These are phyloP conservation scores for Diaporthe citriasiana DNA, from an alignment of 2,329 filamentous ascomycete genomes.

Conservation along the genomic window DNA sequence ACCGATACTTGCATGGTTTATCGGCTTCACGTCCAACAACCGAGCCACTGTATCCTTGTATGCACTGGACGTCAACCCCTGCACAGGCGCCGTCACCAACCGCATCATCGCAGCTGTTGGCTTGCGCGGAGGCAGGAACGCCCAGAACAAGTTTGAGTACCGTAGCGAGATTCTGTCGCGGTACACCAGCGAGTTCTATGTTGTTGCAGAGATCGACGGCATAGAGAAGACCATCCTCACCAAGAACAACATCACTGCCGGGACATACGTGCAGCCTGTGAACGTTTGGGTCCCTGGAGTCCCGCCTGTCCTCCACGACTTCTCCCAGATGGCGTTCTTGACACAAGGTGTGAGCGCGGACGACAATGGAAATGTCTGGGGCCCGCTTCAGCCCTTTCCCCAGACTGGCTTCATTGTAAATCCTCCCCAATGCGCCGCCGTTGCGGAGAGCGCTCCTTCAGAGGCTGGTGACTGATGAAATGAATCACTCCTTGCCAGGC, in stretches of 20 bases:
- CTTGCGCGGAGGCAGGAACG: slow-evolving; percentile 50
- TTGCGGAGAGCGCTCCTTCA: background rate
- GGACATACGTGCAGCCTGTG: slow-evolving; percentile 54
- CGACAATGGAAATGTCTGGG: slow-evolving; percentile 53
- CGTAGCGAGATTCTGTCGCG: slow-evolving; percentile 51
- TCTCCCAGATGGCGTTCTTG: slow-evolving; percentile 54
- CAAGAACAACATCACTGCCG: slow-evolving; percentile 53
- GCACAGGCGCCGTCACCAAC: slow-evolving; percentile 53
- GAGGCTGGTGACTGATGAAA: background rate
- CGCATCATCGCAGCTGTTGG: slow-evolving; percentile 53
- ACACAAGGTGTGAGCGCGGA: slow-evolving; percentile 54
- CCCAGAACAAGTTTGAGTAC: slow-evolving; percentile 55
- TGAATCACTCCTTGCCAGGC: accelerated
- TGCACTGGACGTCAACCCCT: slow-evolving; percentile 55
- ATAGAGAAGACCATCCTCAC: slow-evolving; percentile 50
- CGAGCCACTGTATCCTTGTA: slow-evolving; percentile 51
- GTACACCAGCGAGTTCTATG: slow-evolving; percentile 55
- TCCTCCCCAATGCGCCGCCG: slow-evolving; percentile 42
- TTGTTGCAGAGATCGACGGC: slow-evolving; percentile 52
- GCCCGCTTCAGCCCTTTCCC: slow-evolving; percentile 55
- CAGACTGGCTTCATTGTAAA: slow-evolving; percentile 52
- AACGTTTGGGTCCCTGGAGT: slow-evolving; percentile 55
- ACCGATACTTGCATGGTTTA: slow-evolving; percentile 44
- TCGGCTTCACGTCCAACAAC: slow-evolving; percentile 54
- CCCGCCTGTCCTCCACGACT: slow-evolving; percentile 53